Evolutionary conservation across 176 grass and related monocot genomes (phyloP).

Genomic region (Elymus sibiricus): DNA sequence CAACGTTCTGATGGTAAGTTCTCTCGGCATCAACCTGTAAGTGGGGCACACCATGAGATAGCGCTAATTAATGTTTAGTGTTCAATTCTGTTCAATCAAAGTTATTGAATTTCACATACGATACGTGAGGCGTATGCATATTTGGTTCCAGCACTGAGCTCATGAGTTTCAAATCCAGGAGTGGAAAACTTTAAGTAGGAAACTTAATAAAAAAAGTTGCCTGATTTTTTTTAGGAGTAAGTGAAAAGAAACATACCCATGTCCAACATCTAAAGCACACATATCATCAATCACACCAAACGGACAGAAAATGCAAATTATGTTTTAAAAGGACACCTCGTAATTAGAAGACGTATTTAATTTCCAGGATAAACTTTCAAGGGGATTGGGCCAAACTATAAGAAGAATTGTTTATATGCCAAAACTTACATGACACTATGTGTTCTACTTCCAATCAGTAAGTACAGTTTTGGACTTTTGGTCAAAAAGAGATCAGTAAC

Average conservation of each 20-base stretch:
- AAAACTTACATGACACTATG: conserved; percentile 16
- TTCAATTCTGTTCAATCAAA: conserved; percentile 6
- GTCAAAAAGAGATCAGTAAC: background rate
- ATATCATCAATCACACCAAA: background rate
- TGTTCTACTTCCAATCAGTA: background rate
- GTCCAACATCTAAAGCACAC: background rate
- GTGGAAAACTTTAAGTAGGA: conserved; percentile 14
- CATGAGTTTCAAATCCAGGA: background rate
- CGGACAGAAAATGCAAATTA: background rate
- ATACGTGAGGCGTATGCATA: background rate
- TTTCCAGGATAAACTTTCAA: conserved; percentile 5
- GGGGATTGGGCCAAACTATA: background rate
- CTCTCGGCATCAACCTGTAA: conserved; percentile 95
- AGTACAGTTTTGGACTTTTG: background rate
- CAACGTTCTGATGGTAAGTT: conserved; percentile 84
- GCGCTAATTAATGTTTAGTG: background rate
- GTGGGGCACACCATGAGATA: conserved; percentile 5
- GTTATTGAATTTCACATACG: background rate
- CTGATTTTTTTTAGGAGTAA: background rate
- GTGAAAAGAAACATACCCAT: background rate
- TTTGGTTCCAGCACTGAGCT: conserved; percentile 4
- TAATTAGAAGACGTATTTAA: background rate
- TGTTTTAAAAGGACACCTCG: background rate
- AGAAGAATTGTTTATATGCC: background rate
- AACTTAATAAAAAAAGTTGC: background rate